Base-by-base conservation (phyloP, 768 basidiomycete genomes). In the Pulveroboletus sp. region DNA sequence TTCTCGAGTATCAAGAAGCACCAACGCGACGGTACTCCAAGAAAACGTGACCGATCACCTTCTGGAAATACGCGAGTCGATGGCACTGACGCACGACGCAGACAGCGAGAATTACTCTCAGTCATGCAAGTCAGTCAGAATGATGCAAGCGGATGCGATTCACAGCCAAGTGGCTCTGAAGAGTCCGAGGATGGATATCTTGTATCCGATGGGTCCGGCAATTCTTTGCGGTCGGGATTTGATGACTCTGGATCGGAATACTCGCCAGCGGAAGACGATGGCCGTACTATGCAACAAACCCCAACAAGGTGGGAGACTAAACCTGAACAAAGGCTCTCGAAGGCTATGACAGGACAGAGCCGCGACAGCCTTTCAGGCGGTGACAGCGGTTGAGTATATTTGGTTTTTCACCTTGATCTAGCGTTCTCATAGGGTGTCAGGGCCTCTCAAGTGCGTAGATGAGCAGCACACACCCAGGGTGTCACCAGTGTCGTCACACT, bases 161-260 rank as follows among this genome's bases (percentile, higher is more conserved):
- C 58, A 1, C 60, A 18, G 5, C 57, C 62, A 11, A 56, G 47
- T 35, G 49, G 54, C 24, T 54, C 55, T 5, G 60, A 57, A 28
- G 51, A 28, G 24, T 43, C 39, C 26, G 57, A 51, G 11, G 55
- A 43, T 46, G 62, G n/a, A 1, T 46, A 35, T 39, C 50, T 50
- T 27, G 43, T 24, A 15, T 59, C 62, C 4, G 55, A 60, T 18
- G 51, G 49, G 5, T 65, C 62, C 0, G 56, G 56, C 3, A 41
- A 56, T 50, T 64, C 63, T 28, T 42, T 57, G 21, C 59, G 57
- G 14, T 57, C 57, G 4, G 58, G 45, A 11, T 57, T 51, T 9
- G 53, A 62, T 27, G 69, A 67, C 27, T 63, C 65, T 39, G 64
- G 57, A 33, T 66, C 60, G 6, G 71, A 70, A 49, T 64, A 68